Conservation (phyloP, 768 basidiomycete genomes). For the Hygrophorus russula region DNA sequence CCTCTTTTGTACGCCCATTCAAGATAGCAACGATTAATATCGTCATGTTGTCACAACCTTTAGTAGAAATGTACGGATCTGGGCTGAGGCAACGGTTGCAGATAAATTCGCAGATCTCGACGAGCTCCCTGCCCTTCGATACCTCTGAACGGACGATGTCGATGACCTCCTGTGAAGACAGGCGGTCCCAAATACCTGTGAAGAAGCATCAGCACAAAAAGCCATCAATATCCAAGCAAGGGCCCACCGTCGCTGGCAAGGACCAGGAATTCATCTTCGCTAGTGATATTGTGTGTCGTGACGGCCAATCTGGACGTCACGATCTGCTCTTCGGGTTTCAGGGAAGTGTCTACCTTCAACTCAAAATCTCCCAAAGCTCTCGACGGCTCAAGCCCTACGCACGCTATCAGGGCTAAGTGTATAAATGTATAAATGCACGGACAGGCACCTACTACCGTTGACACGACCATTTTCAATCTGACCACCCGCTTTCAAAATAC, state of each 20-base stretch:
- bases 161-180: slow-evolving; percentile 85
- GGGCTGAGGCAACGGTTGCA: slow-evolving; percentile 93
- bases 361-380: slow-evolving; percentile 96
- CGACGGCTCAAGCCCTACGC: slow-evolving; percentile 92
- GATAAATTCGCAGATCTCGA: slow-evolving; percentile 81
- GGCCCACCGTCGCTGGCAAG: slow-evolving; percentile 88
- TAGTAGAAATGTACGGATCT: slow-evolving; percentile 83
- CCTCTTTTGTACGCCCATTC: slow-evolving; percentile 76
- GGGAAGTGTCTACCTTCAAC: slow-evolving; percentile 88
- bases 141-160: slow-evolving; percentile 80
- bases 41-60: slow-evolving; percentile 99
- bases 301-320: slow-evolving; percentile 94
- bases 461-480: slow-evolving; percentile 96
- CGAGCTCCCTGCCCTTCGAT: slow-evolving; percentile 64
- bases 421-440: neutral
- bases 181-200: slow-evolving; percentile 95
- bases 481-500: slow-evolving; percentile 86
- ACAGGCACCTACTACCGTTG: slow-evolving; percentile 57
- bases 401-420: slow-evolving; percentile 1
- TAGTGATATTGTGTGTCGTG: slow-evolving; percentile 65
- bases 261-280: slow-evolving; percentile 92
- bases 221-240: slow-evolving; percentile 1
- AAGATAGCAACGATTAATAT: slow-evolving; percentile 83
- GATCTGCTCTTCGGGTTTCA: slow-evolving; percentile 82
- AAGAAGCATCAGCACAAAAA: slow-evolving; percentile 2